phyloP scores from a whole-genome alignment of 2,329 filamentous ascomycete genomes.

The Trichophyton mentagrophytes region DNA sequence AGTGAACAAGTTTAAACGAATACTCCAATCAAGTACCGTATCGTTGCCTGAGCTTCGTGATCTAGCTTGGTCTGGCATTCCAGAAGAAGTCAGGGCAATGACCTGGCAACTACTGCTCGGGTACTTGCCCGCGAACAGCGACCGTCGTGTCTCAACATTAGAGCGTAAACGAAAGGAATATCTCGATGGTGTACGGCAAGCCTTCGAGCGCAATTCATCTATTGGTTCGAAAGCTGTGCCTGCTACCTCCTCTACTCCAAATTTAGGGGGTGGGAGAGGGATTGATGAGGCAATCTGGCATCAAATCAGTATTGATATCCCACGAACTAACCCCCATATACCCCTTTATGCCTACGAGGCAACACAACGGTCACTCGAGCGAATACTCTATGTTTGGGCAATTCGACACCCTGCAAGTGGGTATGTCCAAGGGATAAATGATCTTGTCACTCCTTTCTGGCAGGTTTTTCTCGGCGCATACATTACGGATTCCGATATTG shows the following conservation, averaged over 20 bases:
- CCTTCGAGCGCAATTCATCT: slow-evolving; percentile 45
- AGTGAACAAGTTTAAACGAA: slow-evolving; percentile 97
- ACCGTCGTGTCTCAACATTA: slow-evolving; percentile 74
- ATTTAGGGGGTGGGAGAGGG: slow-evolving; percentile 51
- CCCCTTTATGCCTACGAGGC: slow-evolving; percentile 92
- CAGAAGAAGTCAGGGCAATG: slow-evolving; percentile 91
- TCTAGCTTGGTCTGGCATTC: slow-evolving; percentile 86
- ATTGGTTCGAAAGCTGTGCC: slow-evolving; percentile 27
- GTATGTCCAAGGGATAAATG: slow-evolving; percentile 97
- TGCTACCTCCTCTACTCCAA: slow-evolving; percentile 27
- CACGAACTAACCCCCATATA: slow-evolving; percentile 89
- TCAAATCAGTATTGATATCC: slow-evolving; percentile 97
- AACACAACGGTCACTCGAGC: slow-evolving; percentile 83
- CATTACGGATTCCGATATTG: slow-evolving; percentile 85
- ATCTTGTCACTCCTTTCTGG: slow-evolving; percentile 94
- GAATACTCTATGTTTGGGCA: slow-evolving; percentile 94
- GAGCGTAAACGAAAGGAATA: slow-evolving; percentile 96
- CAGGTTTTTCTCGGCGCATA: slow-evolving; percentile 93
- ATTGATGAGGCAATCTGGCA: slow-evolving; percentile 98
- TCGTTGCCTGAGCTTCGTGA: slow-evolving; percentile 70
- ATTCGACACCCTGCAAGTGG: slow-evolving; percentile 94
- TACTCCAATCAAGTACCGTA: slow-evolving; percentile 84
- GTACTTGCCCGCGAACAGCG: slow-evolving; percentile 92
- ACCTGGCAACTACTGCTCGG: slow-evolving; percentile 96
- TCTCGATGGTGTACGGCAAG: slow-evolving; percentile 69